Percentiles rank a stretch among this genome's conserved stretches.
Evolutionary conservation across 2,329 filamentous ascomycete species (phyloP).

Genomic region (Arthrobotrys pseudoclavata): DNA sequence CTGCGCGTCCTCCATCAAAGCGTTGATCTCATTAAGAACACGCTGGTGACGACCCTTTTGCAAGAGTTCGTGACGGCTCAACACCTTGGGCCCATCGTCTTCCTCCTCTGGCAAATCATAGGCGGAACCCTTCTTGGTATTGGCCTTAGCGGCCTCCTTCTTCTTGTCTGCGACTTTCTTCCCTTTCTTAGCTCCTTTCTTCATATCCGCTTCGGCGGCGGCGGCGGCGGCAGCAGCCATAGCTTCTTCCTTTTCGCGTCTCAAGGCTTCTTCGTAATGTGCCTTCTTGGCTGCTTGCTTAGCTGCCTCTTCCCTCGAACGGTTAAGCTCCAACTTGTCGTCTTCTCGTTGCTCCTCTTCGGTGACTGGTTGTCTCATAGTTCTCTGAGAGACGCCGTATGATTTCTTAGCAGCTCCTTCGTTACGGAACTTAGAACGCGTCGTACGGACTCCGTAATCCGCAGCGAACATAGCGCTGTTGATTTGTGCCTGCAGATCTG

Average conservation of each 20-base stretch:
- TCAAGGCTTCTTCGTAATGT: slow-evolving; percentile 7
- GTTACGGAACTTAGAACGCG: slow-evolving; percentile 54
- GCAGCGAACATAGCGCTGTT: slow-evolving; percentile 48
- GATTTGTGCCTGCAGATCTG: slow-evolving; percentile 45
- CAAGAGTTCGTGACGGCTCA: slow-evolving; percentile 51
- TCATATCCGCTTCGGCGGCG: slow-evolving; percentile 6
- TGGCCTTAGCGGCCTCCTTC: slow-evolving; percentile 14
- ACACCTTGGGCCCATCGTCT: slow-evolving; percentile 50
- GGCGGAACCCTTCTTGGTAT: slow-evolving; percentile 12
- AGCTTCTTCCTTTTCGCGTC: slow-evolving; percentile 37
- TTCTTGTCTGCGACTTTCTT: slow-evolving; percentile 6
- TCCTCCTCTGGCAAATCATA: slow-evolving; percentile 38
- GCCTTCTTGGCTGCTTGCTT: slow-evolving; percentile 19
- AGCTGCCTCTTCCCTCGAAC: slow-evolving; percentile 30
- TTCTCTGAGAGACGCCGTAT: slow-evolving; percentile 50
- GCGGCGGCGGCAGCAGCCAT: slow-evolving; percentile 14
- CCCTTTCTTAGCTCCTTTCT: slow-evolving; percentile 28
- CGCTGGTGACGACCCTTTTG: slow-evolving; percentile 54
- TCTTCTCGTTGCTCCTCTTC: slow-evolving; percentile 52
- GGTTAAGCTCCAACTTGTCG: slow-evolving; percentile 48
- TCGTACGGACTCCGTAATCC: slow-evolving; percentile 54
- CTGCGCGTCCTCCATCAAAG: slow-evolving; percentile 49
- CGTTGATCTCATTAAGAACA: slow-evolving; percentile 56
- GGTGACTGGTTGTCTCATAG: slow-evolving; percentile 52
- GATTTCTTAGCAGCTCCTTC: slow-evolving; percentile 54